These are phyloP conservation scores for Prinsepia uniflora DNA, from an alignment of 306 rosid genomes.

Conservation along the genomic window DNA sequence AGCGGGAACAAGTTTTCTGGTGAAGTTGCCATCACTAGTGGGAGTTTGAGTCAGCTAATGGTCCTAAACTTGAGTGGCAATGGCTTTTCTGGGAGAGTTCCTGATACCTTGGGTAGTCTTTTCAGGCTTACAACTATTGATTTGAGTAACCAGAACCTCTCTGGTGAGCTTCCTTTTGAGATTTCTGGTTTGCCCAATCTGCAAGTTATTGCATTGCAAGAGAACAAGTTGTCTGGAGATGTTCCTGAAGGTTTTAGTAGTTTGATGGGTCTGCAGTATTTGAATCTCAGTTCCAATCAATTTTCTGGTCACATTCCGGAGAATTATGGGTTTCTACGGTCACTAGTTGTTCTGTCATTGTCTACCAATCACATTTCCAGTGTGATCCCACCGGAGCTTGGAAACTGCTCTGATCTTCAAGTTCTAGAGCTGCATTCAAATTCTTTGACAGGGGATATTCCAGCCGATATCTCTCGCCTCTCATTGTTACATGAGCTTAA, in stretches of 20 bases:
- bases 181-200: conserved; percentile 67
- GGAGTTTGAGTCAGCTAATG: conserved; percentile 50
- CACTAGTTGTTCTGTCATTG: conserved; percentile 50
- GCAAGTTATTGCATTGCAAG: conserved; percentile 59
- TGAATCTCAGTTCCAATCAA: conserved; percentile 56
- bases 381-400: conserved; percentile 51
- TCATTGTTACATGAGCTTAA: conserved; percentile 51
- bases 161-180: conserved; percentile 68
- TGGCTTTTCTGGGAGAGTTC: conserved; percentile 61
- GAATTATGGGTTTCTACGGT: conserved; percentile 60
- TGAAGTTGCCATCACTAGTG: conserved; percentile 24
- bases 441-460: conserved; percentile 41
- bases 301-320: conserved; percentile 57
- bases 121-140: conserved; percentile 62
- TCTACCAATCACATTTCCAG: conserved; percentile 57
- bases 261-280: conserved; percentile 46
- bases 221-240: conserved; percentile 53
- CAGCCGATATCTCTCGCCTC: conserved; percentile 40
- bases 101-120: conserved; percentile 50
- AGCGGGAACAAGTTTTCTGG: conserved; percentile 61
- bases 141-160: conserved; percentile 69
- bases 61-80: conserved; percentile 62
- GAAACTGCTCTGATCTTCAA: conserved; percentile 59
- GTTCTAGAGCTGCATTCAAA: conserved; percentile 62
- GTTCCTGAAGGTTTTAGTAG: conserved; percentile 90